Conservation (phyloP, 208 protist genomes). For the Trypanosoma avium region DNA sequence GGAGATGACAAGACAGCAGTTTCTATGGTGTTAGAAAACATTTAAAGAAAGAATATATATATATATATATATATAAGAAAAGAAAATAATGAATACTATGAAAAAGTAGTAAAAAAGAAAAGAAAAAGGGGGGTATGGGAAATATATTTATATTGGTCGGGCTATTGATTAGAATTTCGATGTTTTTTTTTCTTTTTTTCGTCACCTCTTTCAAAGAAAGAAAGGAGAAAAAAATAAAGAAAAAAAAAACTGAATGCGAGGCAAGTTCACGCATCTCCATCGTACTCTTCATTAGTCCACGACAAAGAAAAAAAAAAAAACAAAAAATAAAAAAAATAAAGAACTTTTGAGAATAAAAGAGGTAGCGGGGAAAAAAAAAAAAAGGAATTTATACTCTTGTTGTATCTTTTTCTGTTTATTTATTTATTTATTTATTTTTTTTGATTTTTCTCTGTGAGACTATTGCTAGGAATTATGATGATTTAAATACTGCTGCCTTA, state of each 20-base stretch:
- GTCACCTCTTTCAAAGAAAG: background rate
- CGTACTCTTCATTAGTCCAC: background rate
- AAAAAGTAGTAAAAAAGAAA: background rate
- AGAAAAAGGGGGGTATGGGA: background rate
- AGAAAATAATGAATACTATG: background rate
- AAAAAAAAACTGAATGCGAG: background rate
- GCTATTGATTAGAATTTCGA: background rate
- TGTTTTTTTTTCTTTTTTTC: background rate
- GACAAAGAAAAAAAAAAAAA: conserved; percentile 6
- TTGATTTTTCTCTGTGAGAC: conserved; percentile 14
- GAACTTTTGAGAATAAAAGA: conserved; percentile 13
- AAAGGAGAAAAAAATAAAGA: background rate
- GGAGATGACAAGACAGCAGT: conserved; percentile 93
- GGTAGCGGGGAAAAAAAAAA: background rate
- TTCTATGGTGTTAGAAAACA: conserved; percentile 80
- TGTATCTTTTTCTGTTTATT: conserved; percentile 4
- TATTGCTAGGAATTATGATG: background rate
- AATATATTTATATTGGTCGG: background rate
- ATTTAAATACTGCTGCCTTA: too few species aligned
- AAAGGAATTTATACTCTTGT: background rate
- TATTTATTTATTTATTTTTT: conserved; percentile 20
- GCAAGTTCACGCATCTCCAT: background rate
- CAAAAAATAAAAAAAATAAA: conserved; percentile 10
- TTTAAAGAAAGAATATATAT: conserved; percentile 28
- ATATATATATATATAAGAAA: background rate